A percentile compares a stretch with the other conserved stretches of the same genome.
phyloP scores from a whole-genome alignment of 169 alveolate genomes.

The Perkinsus marinus region DNA sequence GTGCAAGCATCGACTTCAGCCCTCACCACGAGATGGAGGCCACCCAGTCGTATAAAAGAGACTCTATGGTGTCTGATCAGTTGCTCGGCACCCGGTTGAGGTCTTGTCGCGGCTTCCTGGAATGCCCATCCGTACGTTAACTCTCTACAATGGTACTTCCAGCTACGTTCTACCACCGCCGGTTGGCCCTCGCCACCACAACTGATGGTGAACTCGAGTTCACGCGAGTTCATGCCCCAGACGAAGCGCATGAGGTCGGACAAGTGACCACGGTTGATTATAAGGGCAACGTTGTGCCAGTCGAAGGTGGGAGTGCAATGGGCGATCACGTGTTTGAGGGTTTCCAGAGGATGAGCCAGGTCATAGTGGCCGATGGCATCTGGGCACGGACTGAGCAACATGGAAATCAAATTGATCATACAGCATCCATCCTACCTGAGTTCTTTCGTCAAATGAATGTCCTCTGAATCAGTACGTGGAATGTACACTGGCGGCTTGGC shows the following conservation, averaged over 20 bases:
- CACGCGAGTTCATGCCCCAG: background rate
- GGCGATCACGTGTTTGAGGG: background rate
- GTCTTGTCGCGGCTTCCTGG: background rate
- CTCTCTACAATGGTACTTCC: background rate
- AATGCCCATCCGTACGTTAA: background rate
- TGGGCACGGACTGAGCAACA: background rate
- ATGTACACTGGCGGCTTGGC: background rate
- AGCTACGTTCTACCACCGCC: background rate
- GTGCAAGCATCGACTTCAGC: background rate
- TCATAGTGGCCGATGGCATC: background rate
- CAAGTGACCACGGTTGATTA: background rate
- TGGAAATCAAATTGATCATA: background rate
- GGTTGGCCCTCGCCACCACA: background rate
- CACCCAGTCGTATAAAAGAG: background rate
- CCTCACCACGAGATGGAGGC: background rate
- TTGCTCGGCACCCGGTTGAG: background rate
- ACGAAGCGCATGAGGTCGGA: background rate
- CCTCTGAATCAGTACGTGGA: background rate
- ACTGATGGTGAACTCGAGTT: background rate
- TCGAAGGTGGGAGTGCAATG: background rate
- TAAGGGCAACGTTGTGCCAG: background rate
- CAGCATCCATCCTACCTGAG: background rate
- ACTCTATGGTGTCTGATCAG: background rate
- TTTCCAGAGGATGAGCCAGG: background rate
- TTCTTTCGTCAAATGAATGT: background rate